Base-by-base conservation (phyloP, 768 basidiomycete species). In the Cystobasidium onofrii region DNA sequence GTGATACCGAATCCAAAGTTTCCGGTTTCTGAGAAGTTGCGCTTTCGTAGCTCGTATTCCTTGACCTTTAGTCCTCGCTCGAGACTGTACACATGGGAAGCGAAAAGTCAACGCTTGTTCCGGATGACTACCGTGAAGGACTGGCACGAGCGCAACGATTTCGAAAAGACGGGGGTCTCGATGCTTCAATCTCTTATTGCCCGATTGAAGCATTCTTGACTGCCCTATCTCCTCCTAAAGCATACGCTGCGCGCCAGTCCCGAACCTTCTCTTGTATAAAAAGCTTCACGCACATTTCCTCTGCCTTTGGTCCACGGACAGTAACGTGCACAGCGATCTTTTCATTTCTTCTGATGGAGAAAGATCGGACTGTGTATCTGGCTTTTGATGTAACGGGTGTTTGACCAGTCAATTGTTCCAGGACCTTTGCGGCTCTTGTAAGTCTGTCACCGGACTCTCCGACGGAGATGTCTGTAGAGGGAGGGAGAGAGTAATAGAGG, bases 321-420 rank as follows among this genome's bases (percentile, higher is more conserved):
- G 95, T 99, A 60, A 81, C 80, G 78, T 81, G 80, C 77, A 91
- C 91, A 62, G 95, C 95, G 82, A 98, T 99, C 87, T 99, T 99
- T 85, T 99, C 95, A 86, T 99, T 99, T 85, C 96, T 91, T 82
- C 96, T 90, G 86, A 99, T 99, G 81, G 91, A 90, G 85, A 99
- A 99, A 62, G 90, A 90, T 79, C 95, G 93, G 83, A 98, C 92
- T 81, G 96, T 98, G 89, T 95, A 98, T 78, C 96, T 91, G 76
- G 95, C 96, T 87, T 98, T 99, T 82, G 94, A 97, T 78, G 94
- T 96, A 79, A 99, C 95, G 81, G 95, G 95, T 61, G 95, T 91
- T 86, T 99, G 95, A 79, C 95, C 95, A 79, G 95, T 99, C 76
- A 99, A 89, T 84, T 99, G 95, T 84, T 99, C 95, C 80, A 99